Evolutionary conservation across 2,329 filamentous ascomycete genomes (phyloP).

Genomic region (Pseudogymnoascus sp.): DNA sequence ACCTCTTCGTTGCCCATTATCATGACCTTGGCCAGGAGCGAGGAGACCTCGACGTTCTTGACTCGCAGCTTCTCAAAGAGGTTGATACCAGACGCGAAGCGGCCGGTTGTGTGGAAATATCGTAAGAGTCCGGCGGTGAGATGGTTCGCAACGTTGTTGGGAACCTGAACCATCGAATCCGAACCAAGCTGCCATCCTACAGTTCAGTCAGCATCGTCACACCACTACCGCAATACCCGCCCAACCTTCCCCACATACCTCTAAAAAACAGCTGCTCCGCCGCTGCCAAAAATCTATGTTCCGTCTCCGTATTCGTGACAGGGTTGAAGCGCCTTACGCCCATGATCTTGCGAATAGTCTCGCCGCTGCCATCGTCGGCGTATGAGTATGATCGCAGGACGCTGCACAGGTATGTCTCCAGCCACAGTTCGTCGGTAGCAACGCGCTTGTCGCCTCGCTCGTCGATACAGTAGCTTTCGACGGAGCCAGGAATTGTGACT

Average conservation of each 20-base stretch:
- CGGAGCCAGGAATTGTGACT: conserved; percentile 90
- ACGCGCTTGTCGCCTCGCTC: conserved; percentile 92
- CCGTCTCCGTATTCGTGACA: conserved; percentile 94
- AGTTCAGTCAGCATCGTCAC: conserved; percentile 15
- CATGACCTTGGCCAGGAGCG: conserved; percentile 79
- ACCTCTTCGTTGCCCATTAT: conserved; percentile 96
- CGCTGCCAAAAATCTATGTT: conserved; percentile 90
- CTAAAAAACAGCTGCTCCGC: conserved; percentile 93
- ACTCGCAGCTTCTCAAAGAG: conserved; percentile 91
- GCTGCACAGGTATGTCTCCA: conserved; percentile 94
- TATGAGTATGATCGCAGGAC: conserved; percentile 93
- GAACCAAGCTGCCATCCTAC: conserved; percentile 90
- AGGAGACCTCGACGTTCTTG: conserved; percentile 89
- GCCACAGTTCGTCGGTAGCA: conserved; percentile 87
- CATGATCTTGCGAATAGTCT: conserved; percentile 92
- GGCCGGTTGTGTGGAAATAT: conserved; percentile 91
- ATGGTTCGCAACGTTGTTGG: conserved; percentile 93
- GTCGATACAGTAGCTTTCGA: conserved; percentile 96
- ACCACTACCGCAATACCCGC: background rate
- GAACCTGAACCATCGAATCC: conserved; percentile 93
- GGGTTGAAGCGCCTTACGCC: conserved; percentile 97
- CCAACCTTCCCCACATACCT: conserved; percentile 41
- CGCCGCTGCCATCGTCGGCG: conserved; percentile 88
- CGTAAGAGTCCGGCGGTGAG: conserved; percentile 86
- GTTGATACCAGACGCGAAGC: conserved; percentile 92